These are phyloP conservation scores for Solanum chacoense DNA, from an alignment of 305 asterid genomes.

Conservation along the genomic window DNA sequence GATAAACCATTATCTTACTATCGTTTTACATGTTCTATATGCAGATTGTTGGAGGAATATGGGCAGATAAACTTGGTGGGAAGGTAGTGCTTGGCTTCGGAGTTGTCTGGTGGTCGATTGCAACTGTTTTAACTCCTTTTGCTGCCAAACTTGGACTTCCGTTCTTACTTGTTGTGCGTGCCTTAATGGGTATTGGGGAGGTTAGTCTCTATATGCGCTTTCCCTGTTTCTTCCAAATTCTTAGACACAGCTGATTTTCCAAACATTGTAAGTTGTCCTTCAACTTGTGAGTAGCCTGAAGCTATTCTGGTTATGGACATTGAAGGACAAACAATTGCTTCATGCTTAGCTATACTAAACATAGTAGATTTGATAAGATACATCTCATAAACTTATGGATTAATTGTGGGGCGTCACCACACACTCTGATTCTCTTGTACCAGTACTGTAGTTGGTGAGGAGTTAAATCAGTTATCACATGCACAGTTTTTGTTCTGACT, in stretches of 20 bases:
- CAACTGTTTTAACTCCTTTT: slow-evolving; percentile 65
- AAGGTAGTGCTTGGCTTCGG: slow-evolving; percentile 92
- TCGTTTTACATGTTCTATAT: background rate
- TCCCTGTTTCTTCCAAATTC: background rate
- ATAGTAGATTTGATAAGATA: background rate
- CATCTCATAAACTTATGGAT: background rate
- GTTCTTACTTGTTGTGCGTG: slow-evolving; percentile 77
- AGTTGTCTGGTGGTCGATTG: slow-evolving; percentile 97
- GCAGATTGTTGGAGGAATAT: slow-evolving; percentile 93
- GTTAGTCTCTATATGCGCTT: slow-evolving; percentile 22
- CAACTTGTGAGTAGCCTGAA: background rate
- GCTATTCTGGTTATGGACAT: background rate
- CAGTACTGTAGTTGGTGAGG: background rate
- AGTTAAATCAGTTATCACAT: background rate
- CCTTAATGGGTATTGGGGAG: slow-evolving; percentile 99
- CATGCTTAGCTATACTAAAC: background rate
- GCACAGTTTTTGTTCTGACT: background rate
- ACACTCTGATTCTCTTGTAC: background rate
- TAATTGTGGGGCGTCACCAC: background rate
- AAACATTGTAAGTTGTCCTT: background rate
- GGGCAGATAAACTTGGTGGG: slow-evolving; percentile 99
- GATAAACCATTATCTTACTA: background rate
- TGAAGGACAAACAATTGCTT: background rate
- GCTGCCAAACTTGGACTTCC: slow-evolving; percentile 59
- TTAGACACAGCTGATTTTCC: background rate